These are phyloP conservation scores for Musa troglodytarum DNA, from an alignment of 176 grass and related monocot species.

Conservation along the genomic window DNA sequence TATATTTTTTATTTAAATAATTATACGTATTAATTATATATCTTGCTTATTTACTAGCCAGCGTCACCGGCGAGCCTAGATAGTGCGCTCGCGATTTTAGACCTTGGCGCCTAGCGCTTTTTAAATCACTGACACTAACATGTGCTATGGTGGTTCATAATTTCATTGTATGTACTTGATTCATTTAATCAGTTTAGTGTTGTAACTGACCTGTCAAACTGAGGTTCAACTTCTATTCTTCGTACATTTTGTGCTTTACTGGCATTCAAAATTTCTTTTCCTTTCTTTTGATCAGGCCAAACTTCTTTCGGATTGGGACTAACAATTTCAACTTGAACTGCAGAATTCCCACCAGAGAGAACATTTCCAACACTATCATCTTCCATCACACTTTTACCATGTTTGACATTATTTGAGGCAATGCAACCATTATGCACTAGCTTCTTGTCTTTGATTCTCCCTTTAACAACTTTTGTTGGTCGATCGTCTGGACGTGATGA, in stretches of 20 bases:
- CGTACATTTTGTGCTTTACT: background rate
- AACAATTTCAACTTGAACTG: background rate
- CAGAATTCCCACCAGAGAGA: conserved; percentile 11
- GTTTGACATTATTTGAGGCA: conserved; percentile 15
- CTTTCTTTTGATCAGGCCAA: background rate
- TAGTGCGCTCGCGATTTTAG: no score
- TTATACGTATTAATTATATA: no score
- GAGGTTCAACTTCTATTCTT: background rate
- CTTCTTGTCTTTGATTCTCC: background rate
- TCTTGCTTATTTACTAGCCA: no score
- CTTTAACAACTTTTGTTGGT: background rate
- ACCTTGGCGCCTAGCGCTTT: no score
- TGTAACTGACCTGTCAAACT: background rate
- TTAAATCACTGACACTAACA: no score
- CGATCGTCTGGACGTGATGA: no score
- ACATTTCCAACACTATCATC: background rate
- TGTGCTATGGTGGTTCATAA: no score
- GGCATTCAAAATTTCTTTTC: background rate
- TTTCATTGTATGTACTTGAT: background rate
- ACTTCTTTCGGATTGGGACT: background rate
- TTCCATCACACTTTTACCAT: background rate
- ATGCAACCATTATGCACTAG: conserved; percentile 25
- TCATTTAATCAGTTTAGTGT: background rate
- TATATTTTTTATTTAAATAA: no score
- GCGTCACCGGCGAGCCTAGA: no score